Evolutionary conservation across 1,284 basidiomycete genomes (phyloP), one percentile per base, ranked within the genome.

Genomic region (Gymnopus androsaceus): DNA sequence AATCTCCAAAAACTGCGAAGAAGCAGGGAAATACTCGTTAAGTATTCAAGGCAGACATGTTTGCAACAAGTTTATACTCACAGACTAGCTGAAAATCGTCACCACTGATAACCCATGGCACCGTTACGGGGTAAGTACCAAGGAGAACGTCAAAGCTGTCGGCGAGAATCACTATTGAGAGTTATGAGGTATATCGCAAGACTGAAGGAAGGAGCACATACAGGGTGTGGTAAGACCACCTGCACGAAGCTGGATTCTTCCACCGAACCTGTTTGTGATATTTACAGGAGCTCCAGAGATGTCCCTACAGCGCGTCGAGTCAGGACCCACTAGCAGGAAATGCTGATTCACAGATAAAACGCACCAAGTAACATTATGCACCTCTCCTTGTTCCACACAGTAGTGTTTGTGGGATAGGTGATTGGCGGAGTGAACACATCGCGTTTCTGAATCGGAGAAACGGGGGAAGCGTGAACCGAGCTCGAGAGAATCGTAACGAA

Each of bases 361-460:
- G 38, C 63, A 74, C 77, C 74, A 78, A n/a, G 61, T 69, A 37
- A 78, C 71, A 45, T 67, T 63, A 27, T 71, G 62, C 1, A 48
- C 23, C 0, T 64, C 53, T 25, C 74, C 9, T 61, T 61, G 6
- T 54, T 56, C 76, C 76, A 78, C 28, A 70, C 61, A 11, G 67
- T 69, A 3, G 55, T 58, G 0, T 33, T 54, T 3, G 59, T 15
- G 7, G 76, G 76, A 49, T 67, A 65, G 21, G 63, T 33, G 31
- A 79, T 64, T 1, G 60, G 64, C 6, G 76, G 77, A 1, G 59
- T 63, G 50, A 66, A 75, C n/a, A 75, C 75, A 38, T 76, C 74
- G 31, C 73, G 61, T n/a, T 60, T 36, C 21, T 63, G 60, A 9
- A 72, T 41, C 30, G 62, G 12, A 54, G 21, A 53, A 23, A 21